A percentile compares a stretch with the other conserved stretches of the same genome.
These are phyloP conservation scores for Russula dissimulans DNA, from an alignment of 768 basidiomycete genomes.

Conservation along the genomic window DNA sequence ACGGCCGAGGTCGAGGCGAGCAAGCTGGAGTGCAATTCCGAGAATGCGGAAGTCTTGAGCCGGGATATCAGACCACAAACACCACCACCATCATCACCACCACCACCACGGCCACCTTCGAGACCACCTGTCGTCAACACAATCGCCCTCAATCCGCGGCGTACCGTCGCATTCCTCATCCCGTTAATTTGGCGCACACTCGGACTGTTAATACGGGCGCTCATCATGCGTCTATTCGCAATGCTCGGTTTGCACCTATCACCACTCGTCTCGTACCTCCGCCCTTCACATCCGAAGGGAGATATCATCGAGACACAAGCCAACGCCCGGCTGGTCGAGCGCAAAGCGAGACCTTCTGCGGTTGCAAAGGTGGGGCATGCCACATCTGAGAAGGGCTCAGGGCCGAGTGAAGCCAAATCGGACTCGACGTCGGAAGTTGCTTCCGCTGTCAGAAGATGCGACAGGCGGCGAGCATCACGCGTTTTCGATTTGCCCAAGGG, in stretches of 20 bases:
- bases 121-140: neutral
- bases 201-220: constrained; percentile 7
- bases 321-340: neutral
- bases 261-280: neutral
- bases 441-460: neutral
- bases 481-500: constrained; percentile 13
- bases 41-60: constrained; percentile 7
- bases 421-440: constrained; percentile 13
- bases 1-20: neutral
- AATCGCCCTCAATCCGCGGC: constrained; percentile 3
- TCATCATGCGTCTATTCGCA: constrained; percentile 14
- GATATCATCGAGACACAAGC: neutral
- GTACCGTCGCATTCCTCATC: constrained; percentile 9
- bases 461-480: neutral
- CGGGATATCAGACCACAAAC: constrained; percentile 5
- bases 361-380: neutral
- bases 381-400: neutral
- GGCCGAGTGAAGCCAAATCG: neutral
- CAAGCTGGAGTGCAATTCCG: constrained; percentile 10
- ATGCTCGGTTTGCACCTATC: constrained; percentile 4
- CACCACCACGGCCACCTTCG: neutral
- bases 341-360: neutral
- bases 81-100: neutral
- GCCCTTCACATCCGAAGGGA: neutral
- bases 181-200: constrained; percentile 15